A percentile compares a stretch with the other conserved stretches of the same genome.
Conservation (phyloP, 331 rosid species). For the Quercus lobata region DNA sequence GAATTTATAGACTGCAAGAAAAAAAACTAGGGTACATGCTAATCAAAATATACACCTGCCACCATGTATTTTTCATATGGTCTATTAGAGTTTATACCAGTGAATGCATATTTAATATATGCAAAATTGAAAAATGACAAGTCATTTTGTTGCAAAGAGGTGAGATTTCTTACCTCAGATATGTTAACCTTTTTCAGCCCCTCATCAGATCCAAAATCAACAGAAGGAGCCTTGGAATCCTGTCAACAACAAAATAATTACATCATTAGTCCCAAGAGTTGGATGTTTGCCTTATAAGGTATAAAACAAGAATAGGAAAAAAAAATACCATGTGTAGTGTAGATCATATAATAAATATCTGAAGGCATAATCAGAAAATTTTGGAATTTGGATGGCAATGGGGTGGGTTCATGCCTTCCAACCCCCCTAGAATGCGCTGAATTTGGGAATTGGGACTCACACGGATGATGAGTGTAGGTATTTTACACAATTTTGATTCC, state of each 20-base stretch:
- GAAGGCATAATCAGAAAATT: neutral
- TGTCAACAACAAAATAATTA: slow-evolving; percentile 29
- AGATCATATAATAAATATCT: neutral
- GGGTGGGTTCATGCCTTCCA: neutral
- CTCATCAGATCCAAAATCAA: slow-evolving; percentile 62
- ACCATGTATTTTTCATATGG: neutral
- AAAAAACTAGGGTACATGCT: neutral
- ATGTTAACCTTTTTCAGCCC: slow-evolving; percentile 52
- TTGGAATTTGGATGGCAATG: neutral
- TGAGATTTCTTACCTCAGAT: slow-evolving; percentile 69
- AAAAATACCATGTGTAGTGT: neutral
- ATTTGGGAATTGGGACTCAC: neutral
- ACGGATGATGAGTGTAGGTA: neutral
- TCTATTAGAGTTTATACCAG: neutral
- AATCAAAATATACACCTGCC: neutral
- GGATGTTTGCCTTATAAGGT: neutral
- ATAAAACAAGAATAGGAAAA: neutral
- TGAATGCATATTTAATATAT: slow-evolving; percentile 3
- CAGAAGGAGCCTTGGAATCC: slow-evolving; percentile 47
- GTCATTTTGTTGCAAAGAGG: neutral
- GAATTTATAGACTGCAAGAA: neutral
- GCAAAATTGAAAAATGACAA: slow-evolving; percentile 3
- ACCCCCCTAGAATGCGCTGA: neutral
- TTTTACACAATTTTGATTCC: neutral
- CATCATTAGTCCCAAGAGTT: slow-evolving; percentile 2